Conservation (phyloP, 2,329 filamentous ascomycete genomes). For the Fusarium metavorans region DNA sequence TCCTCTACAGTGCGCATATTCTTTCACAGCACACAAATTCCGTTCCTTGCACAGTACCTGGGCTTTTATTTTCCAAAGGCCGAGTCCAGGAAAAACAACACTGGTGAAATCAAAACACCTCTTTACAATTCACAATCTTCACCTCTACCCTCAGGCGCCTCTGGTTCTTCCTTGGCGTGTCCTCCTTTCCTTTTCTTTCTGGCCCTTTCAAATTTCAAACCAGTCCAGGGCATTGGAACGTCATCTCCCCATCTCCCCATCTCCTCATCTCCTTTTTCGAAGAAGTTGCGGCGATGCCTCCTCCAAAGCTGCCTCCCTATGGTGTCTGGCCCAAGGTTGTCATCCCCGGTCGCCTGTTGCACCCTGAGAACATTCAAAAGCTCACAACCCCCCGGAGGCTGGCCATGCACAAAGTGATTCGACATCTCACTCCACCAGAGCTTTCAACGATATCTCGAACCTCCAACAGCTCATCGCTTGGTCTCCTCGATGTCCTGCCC, state of each 20-base stretch:
- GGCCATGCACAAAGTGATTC: neutral
- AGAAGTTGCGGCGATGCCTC: too few species aligned
- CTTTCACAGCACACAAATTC: neutral
- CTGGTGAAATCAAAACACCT: neutral
- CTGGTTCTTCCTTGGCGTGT: neutral
- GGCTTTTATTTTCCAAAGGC: neutral
- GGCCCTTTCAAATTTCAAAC: neutral
- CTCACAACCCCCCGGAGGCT: too few species aligned
- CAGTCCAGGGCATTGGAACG: neutral
- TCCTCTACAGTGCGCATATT: neutral
- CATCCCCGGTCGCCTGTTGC: too few species aligned
- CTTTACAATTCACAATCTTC: neutral
- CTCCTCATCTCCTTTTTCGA: too few species aligned
- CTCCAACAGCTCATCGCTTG: neutral
- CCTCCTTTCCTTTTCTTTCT: neutral
- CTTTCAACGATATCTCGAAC: neutral
- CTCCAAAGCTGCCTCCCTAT: too few species aligned
- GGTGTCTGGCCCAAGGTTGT: too few species aligned
- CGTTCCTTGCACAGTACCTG: neutral
- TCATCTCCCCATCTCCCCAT: neutral
- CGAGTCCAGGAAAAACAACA: neutral
- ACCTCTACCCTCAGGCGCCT: neutral
- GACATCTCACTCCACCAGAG: neutral
- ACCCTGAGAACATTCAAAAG: too few species aligned
- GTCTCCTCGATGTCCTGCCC: neutral